Conservation (phyloP, 164 flowering plant genomes). For the Tinospora cordifolia region DNA sequence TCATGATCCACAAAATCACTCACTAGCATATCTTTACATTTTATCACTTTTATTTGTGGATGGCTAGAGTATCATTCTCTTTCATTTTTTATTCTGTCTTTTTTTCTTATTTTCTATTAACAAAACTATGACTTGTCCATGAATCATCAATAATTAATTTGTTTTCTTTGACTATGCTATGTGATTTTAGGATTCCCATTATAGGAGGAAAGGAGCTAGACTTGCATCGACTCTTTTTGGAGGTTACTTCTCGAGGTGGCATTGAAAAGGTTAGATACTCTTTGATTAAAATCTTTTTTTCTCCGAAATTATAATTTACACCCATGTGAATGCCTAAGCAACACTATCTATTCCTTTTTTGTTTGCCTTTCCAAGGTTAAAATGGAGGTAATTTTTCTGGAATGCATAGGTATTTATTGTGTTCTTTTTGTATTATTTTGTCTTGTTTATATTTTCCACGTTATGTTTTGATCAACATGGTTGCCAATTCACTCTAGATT, state of each 20-base stretch:
- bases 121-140: neutral
- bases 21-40: neutral
- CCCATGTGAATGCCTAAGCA: too few species aligned
- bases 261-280: conserved; percentile 53
- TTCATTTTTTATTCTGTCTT: too few species aligned
- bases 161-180: neutral
- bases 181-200: conserved; percentile 61
- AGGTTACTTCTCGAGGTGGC: conserved; percentile 92
- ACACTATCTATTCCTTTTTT: too few species aligned
- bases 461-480: too few species aligned
- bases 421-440: too few species aligned
- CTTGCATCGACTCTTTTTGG: conserved; percentile 79
- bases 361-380: too few species aligned
- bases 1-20: neutral
- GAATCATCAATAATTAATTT: neutral
- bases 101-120: neutral
- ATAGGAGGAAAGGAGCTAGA: conserved; percentile 88
- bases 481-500: too few species aligned
- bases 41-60: neutral
- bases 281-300: neutral
- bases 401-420: too few species aligned
- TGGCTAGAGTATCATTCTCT: neutral
- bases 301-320: too few species aligned
- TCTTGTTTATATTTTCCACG: too few species aligned
- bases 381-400: too few species aligned